Evolutionary conservation across 2,329 filamentous ascomycete species (phyloP).

Genomic region (Colletotrichum somersetense): DNA sequence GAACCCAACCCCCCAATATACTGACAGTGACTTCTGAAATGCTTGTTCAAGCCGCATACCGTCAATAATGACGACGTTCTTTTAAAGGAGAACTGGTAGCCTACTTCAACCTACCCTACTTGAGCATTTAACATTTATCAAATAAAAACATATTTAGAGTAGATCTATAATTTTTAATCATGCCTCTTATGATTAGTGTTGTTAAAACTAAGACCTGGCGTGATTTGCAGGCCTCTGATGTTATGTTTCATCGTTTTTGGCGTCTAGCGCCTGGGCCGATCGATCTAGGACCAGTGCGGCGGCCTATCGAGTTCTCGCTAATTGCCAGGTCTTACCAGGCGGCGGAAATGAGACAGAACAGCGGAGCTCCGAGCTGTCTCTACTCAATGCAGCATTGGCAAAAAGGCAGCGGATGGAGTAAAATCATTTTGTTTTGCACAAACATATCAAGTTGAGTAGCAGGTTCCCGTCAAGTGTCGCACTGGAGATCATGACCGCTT

Average conservation of each 20-base stretch:
- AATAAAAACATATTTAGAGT: no score
- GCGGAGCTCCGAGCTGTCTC: neutral
- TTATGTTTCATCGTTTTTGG: slow-evolving; percentile 3
- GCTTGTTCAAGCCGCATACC: no score
- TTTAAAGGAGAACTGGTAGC: no score
- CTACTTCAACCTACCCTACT: no score
- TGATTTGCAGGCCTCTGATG: neutral
- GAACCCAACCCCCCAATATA: neutral
- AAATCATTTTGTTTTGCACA: no score
- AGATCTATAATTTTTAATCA: no score
- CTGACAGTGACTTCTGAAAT: neutral
- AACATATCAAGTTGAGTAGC: neutral
- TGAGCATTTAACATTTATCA: no score
- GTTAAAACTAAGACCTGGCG: slow-evolving; percentile 12
- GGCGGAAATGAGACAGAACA: neutral
- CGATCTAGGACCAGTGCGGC: neutral
- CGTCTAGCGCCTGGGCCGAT: neutral
- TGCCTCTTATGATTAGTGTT: neutral
- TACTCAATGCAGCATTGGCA: neutral
- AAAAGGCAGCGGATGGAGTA: neutral
- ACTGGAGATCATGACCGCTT: neutral
- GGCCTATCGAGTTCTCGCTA: neutral
- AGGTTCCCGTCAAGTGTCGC: neutral
- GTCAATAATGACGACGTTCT: no score
- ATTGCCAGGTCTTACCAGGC: neutral